Percentiles rank a stretch among this genome's conserved stretches.
Evolutionary conservation across 805 yeast genomes (phyloP).

Genomic region (Kodamaea restingae): DNA sequence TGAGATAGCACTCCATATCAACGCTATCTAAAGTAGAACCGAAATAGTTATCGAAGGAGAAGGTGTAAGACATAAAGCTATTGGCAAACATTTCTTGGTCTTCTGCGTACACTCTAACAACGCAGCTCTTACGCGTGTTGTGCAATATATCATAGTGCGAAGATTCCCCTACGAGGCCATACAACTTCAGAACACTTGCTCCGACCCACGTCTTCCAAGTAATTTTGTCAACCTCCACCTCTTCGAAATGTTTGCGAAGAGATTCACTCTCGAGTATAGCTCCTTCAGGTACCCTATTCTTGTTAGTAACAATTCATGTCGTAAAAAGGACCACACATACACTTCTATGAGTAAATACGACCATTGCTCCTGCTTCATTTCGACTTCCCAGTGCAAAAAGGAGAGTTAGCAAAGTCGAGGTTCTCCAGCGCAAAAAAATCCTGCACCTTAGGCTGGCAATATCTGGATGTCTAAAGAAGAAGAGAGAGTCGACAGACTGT

Average conservation of each 20-base stretch:
- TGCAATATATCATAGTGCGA: conserved; percentile 16
- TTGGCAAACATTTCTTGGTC: conserved; percentile 28
- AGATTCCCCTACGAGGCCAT: conserved; percentile 19
- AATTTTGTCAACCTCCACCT: conserved; percentile 9
- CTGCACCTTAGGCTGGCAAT: conserved; percentile 10
- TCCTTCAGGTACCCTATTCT: conserved; percentile 9
- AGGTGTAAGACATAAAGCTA: conserved; percentile 29
- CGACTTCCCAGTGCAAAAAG: background rate
- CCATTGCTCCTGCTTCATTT: conserved; percentile 11
- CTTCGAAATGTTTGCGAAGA: conserved; percentile 1
- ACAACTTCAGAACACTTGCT: conserved; percentile 13
- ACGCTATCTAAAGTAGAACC: conserved; percentile 1
- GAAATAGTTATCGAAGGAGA: conserved; percentile 18
- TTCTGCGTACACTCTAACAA: conserved; percentile 25
- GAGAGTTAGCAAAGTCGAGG: no score
- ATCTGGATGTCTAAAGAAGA: conserved; percentile 28
- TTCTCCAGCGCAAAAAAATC: background rate
- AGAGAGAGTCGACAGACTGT: conserved; percentile 15
- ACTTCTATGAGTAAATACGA: conserved; percentile 13
- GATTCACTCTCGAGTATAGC: conserved; percentile 5
- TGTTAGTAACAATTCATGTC: conserved; percentile 9
- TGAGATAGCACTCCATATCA: conserved; percentile 9
- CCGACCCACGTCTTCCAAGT: conserved; percentile 18
- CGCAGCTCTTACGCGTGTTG: conserved; percentile 8
- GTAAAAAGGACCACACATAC: conserved; percentile 11